phyloP scores from a whole-genome alignment of 2,329 filamentous ascomycete species.

The Aspergillus awamori region DNA sequence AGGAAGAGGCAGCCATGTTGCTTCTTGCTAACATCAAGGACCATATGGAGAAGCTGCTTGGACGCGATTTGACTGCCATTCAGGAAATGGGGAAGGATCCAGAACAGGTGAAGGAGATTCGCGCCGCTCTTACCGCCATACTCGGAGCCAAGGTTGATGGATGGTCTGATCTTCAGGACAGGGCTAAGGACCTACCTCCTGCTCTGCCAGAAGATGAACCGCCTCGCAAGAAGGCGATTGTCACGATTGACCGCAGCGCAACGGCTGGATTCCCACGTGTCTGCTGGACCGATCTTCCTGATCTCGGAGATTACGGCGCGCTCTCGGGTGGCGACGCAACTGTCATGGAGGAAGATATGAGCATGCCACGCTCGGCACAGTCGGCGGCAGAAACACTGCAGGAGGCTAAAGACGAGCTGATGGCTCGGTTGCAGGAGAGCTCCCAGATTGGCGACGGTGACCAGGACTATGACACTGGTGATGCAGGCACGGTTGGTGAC shows the following conservation, averaged over 20 bases:
- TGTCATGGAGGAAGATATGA: conserved; percentile 49
- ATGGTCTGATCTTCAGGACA: conserved; percentile 46
- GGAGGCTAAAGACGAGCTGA: conserved; percentile 55
- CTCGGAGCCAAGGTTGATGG: conserved; percentile 49
- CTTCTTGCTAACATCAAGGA: conserved; percentile 53
- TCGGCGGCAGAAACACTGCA: conserved; percentile 55
- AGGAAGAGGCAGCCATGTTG: conserved; percentile 51
- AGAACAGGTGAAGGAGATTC: conserved; percentile 49
- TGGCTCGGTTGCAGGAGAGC: conserved; percentile 52
- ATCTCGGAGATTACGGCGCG: conserved; percentile 46
- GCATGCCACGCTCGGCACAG: conserved; percentile 50
- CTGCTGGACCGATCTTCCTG: conserved; percentile 49
- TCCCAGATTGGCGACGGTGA: conserved; percentile 46
- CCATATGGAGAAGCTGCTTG: conserved; percentile 52
- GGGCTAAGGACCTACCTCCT: conserved; percentile 40
- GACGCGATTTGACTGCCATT: conserved; percentile 47
- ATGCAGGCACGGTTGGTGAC: conserved; percentile 46
- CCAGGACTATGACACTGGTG: conserved; percentile 45
- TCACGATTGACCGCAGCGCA: conserved; percentile 46
- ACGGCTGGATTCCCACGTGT: conserved; percentile 45
- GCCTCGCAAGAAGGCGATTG: conserved; percentile 44
- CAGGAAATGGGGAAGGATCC: conserved; percentile 51
- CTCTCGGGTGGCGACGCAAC: conserved; percentile 41
- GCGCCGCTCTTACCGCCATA: conserved; percentile 47
- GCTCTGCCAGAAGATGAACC: conserved; percentile 40